Evolutionary conservation across 2,329 filamentous ascomycete genomes (phyloP).

Genomic region (Fusarium newnesense): DNA sequence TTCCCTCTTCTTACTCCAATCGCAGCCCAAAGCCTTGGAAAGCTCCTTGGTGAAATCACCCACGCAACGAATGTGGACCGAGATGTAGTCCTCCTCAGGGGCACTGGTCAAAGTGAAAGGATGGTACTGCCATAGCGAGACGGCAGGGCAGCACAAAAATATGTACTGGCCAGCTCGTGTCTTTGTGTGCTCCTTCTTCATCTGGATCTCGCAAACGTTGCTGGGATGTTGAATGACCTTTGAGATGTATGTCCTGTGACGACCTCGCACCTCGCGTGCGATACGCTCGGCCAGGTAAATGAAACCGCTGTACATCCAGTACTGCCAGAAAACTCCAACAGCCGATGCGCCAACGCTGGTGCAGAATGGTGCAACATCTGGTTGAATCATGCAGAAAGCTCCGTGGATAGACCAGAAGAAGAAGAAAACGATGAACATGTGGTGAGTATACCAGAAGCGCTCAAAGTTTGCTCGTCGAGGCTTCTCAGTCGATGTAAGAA

Average conservation of each 20-base stretch:
- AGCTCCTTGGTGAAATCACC: slow-evolving; percentile 82
- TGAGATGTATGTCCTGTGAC: slow-evolving; percentile 86
- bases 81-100: slow-evolving; percentile 90
- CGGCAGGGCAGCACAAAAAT: slow-evolving; percentile 86
- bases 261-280: slow-evolving; percentile 80
- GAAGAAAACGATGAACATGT: slow-evolving; percentile 89
- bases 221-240: slow-evolving; percentile 91
- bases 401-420: slow-evolving; percentile 92
- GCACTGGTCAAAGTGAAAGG: slow-evolving; percentile 88
- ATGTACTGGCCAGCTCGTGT: slow-evolving; percentile 87
- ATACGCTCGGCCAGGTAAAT: slow-evolving; percentile 83
- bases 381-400: slow-evolving; percentile 90
- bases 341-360: slow-evolving; percentile 71
- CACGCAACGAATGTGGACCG: slow-evolving; percentile 84
- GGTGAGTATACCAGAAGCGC: slow-evolving; percentile 91
- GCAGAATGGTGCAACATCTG: slow-evolving; percentile 83
- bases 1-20: slow-evolving; percentile 65
- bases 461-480: slow-evolving; percentile 84
- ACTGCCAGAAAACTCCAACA: slow-evolving; percentile 87
- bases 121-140: slow-evolving; percentile 90
- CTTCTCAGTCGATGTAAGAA: slow-evolving; percentile 80
- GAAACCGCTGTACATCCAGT: slow-evolving; percentile 87
- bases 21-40: slow-evolving; percentile 78
- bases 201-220: slow-evolving; percentile 90
- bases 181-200: slow-evolving; percentile 89